Evolutionary conservation across 495 filamentous ascomycete genomes (phyloP).

Genomic region (Aspergillus sclerotioniger): DNA sequence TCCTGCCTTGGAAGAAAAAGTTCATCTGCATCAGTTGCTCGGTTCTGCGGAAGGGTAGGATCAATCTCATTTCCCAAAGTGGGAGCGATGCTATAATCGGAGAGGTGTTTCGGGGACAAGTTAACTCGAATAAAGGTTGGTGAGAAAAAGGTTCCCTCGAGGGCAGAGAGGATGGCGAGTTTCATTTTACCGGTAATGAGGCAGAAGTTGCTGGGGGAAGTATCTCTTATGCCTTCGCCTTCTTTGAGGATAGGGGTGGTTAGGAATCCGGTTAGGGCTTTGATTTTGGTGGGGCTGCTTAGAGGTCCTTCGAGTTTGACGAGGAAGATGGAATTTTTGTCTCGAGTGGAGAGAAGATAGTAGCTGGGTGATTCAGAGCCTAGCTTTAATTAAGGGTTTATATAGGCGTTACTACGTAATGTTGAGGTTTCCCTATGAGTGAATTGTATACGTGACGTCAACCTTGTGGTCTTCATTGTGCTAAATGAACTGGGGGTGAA

Average conservation of each 20-base stretch:
- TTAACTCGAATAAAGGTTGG: slow-evolving; percentile 32
- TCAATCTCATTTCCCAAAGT: slow-evolving; percentile 37
- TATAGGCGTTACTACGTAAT: no score
- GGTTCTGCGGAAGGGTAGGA: slow-evolving; percentile 30
- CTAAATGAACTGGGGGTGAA: no score
- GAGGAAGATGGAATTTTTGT: slow-evolving; percentile 10
- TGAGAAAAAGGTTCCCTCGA: neutral
- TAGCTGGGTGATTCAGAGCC: no score
- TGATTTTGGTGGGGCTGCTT: neutral
- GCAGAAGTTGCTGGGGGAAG: neutral
- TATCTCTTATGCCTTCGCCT: neutral
- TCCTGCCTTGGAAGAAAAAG: slow-evolving; percentile 20
- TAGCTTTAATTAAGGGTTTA: no score
- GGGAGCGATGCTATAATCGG: slow-evolving; percentile 16
- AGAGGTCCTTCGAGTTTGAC: slow-evolving; percentile 6
- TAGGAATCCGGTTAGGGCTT: neutral
- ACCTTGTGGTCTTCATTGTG: no score
- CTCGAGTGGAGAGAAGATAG: neutral
- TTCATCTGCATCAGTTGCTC: neutral
- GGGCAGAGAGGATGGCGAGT: neutral
- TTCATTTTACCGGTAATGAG: neutral
- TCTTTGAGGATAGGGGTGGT: neutral
- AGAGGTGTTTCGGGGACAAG: slow-evolving; percentile 36
- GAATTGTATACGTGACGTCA: no score
- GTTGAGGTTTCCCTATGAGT: no score